These are phyloP conservation scores for Mycena amicta DNA, from an alignment of 768 basidiomycete genomes.

Conservation along the genomic window DNA sequence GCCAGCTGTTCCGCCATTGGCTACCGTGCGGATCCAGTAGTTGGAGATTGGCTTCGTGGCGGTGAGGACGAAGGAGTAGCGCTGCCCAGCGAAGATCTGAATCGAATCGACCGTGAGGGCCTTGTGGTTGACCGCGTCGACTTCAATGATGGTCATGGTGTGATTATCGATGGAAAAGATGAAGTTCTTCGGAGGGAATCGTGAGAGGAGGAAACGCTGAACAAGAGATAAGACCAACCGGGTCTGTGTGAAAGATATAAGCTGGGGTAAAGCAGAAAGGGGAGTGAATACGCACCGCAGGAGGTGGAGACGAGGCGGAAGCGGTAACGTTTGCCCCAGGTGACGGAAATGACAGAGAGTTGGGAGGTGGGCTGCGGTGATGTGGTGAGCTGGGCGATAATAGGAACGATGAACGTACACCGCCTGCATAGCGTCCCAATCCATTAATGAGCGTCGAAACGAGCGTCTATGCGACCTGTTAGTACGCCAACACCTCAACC, in stretches of 20 bases:
- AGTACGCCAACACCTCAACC: no score
- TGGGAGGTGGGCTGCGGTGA: constrained; percentile 28
- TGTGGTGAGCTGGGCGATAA: constrained; percentile 25
- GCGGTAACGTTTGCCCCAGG: no score
- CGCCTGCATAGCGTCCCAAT: constrained; percentile 33
- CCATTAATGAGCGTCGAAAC: no score
- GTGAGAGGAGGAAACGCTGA: no score
- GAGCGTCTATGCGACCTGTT: no score
- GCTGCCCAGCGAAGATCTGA: constrained; percentile 31
- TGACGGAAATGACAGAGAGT: constrained; percentile 37
- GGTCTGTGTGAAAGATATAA: no score
- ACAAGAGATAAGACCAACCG: no score
- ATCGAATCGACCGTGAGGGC: constrained; percentile 19
- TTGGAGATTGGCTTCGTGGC: constrained; percentile 45
- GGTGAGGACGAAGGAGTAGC: no score
- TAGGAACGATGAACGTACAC: constrained; percentile 27
- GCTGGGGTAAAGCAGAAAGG: no score
- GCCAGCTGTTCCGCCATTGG: constrained; percentile 37
- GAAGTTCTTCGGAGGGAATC: no score
- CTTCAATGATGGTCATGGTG: constrained; percentile 36
- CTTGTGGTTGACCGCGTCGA: constrained; percentile 30
- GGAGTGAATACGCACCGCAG: neutral
- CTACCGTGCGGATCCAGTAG: constrained; percentile 44
- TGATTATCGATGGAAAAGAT: constrained; percentile 28
- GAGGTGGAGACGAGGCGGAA: constrained; percentile 29